A percentile compares a stretch with the other conserved stretches of the same genome.
Conservation (phyloP, 352 stramenopile species). For the Peronosclerospora sorghi region DNA sequence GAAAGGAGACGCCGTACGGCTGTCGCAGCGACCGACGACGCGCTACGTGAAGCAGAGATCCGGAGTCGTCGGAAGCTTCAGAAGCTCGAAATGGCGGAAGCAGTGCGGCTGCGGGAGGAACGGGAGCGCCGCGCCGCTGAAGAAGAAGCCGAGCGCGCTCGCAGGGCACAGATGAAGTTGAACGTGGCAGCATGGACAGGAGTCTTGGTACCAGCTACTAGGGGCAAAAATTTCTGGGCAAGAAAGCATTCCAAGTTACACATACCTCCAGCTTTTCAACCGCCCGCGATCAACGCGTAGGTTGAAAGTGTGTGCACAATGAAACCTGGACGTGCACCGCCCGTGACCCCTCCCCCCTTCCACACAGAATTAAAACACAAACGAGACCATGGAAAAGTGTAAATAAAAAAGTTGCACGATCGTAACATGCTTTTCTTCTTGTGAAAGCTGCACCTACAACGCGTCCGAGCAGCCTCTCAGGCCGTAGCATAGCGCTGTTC, state of each 20-base stretch:
- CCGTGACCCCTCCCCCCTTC: neutral
- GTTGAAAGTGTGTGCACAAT: neutral
- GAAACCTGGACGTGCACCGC: too few relatives aligned
- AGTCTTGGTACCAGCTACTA: constrained; percentile 25
- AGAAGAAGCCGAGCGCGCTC: constrained; percentile 33
- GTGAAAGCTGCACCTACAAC: neutral
- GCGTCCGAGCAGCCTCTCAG: too few relatives aligned
- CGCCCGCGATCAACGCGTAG: constrained; percentile 27
- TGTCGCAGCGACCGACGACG: constrained; percentile 68
- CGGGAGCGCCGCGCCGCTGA: constrained; percentile 41
- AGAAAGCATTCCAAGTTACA: constrained; percentile 51
- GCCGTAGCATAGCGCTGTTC: neutral
- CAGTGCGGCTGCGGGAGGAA: constrained; percentile 49
- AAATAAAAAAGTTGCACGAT: constrained; percentile 8
- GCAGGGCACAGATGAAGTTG: constrained; percentile 49
- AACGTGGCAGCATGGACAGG: constrained; percentile 46
- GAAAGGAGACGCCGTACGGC: constrained; percentile 71
- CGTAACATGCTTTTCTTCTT: neutral
- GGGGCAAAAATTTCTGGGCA: constrained; percentile 36
- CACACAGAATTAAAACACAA: neutral
- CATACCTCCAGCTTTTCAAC: constrained; percentile 32
- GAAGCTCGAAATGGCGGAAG: constrained; percentile 56
- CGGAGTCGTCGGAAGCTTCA: constrained; percentile 57
- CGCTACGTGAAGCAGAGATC: constrained; percentile 63
- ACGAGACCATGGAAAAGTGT: neutral